These are phyloP conservation scores for Metschnikowia bowlesiae DNA, from an alignment of 805 yeast genomes.

Conservation along the genomic window DNA sequence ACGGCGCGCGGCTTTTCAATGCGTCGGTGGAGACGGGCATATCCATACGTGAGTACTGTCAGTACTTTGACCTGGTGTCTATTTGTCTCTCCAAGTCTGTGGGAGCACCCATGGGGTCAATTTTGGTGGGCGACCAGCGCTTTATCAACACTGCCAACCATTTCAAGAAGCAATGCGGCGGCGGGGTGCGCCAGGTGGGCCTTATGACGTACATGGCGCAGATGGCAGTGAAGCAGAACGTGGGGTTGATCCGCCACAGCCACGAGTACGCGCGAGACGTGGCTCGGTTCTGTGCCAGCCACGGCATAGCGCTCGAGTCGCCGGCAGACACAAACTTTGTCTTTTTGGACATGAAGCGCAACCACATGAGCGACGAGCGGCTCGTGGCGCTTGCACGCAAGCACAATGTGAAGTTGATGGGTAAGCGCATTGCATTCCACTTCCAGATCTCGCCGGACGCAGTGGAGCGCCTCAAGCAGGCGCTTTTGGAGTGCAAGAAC, in stretches of 20 bases:
- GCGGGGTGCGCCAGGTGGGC: conserved; percentile 90
- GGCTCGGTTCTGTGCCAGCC: conserved; percentile 47
- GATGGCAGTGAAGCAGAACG: conserved; percentile 71
- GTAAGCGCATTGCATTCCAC: conserved; percentile 80
- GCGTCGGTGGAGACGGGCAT: conserved; percentile 76
- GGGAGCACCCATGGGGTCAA: conserved; percentile 92
- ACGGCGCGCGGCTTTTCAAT: conserved; percentile 95
- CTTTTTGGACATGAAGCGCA: conserved; percentile 55
- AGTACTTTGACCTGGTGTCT: conserved; percentile 81
- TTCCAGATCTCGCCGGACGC: conserved; percentile 36
- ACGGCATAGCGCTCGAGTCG: conserved; percentile 57
- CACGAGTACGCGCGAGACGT: conserved; percentile 52
- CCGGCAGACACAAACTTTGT: conserved; percentile 86
- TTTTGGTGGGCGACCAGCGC: conserved; percentile 62
- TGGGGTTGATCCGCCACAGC: conserved; percentile 48
- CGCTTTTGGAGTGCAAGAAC: conserved; percentile 53
- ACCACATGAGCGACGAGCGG: conserved; percentile 52
- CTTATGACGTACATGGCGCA: conserved; percentile 75
- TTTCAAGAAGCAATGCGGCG: conserved; percentile 88
- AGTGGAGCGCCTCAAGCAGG: conserved; percentile 40
- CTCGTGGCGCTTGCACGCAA: conserved; percentile 53
- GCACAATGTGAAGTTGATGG: conserved; percentile 59
- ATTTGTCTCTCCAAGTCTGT: conserved; percentile 83
- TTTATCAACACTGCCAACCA: conserved; percentile 72
- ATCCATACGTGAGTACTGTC: conserved; percentile 64